Evolutionary conservation across 2,329 filamentous ascomycete species (phyloP).

Genomic region (Akanthomyces uredinophilus): DNA sequence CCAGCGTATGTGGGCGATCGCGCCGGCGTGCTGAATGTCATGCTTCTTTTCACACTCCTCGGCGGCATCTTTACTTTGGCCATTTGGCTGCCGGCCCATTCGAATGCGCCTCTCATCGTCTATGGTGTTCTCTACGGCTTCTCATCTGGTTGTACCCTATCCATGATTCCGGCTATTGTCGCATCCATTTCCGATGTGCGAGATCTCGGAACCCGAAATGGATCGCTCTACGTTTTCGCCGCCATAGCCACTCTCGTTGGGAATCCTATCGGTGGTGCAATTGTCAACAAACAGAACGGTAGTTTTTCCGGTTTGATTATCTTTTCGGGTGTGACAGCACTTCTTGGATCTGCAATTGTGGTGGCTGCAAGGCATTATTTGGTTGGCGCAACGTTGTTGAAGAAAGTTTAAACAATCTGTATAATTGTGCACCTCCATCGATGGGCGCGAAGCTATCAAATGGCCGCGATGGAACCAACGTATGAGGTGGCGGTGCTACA

Average conservation of each 20-base stretch:
- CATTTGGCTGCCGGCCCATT: not conserved
- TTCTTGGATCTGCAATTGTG: not conserved
- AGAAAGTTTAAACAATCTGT: not conserved
- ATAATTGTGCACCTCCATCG: too few species aligned
- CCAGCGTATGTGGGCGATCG: not conserved
- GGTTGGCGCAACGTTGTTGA: not conserved
- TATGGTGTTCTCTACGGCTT: too few species aligned
- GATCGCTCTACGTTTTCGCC: not conserved
- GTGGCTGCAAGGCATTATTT: not conserved
- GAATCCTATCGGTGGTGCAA: not conserved
- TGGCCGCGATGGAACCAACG: too few species aligned
- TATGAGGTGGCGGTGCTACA: too few species aligned
- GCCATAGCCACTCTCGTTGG: not conserved
- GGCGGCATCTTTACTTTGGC: constrained; percentile 43
- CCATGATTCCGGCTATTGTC: not conserved
- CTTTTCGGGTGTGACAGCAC: not conserved
- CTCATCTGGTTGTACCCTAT: too few species aligned
- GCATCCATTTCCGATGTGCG: not conserved
- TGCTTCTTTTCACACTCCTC: constrained; percentile 51
- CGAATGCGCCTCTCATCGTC: too few species aligned
- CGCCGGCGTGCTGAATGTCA: constrained; percentile 51
- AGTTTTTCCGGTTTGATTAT: not conserved
- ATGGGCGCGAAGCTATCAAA: too few species aligned
- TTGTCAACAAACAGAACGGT: not conserved
- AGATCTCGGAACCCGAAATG: not conserved